Base-by-base conservation (phyloP, 306 rosid genomes). In the Luffa acutangula region DNA sequence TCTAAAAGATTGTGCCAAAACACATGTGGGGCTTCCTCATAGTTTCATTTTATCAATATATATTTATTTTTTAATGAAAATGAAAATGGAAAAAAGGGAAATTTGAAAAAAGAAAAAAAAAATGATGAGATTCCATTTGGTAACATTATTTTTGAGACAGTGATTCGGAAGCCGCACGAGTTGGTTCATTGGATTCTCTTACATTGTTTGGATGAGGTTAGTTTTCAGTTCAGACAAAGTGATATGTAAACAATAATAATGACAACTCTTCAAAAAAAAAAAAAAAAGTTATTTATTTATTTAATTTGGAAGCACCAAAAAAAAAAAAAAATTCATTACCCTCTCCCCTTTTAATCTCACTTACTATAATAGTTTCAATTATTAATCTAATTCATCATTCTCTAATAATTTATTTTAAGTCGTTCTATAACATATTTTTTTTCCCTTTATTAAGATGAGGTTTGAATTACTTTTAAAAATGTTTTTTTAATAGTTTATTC, bases 161-260 rank as follows among this genome's bases (percentile, higher is more conserved):
- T 33, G 63, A 52, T 52, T 31, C 33, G 13, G 33, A 75, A 75
- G 59, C 78, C 78, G 78, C 78, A 75, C 78, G 78, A 75, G 48
- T 75, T 33, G 21, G 20, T 74, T 75, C 78, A 75, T 75, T 51
- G 78, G 78, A 75, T 75, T 75, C 78, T 75, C 78, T 75, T 34
- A 4, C 48, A 17, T 34, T 52, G 33, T 75, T 75, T 75, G 78
- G 54, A 70, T 70, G 76, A 70, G 76, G 76, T 43, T 69, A 2
- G 34, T 70, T 43, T 43, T 65, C 11, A 70, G 0, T 21, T 13
- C 42, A 48, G 77, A 72, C 77, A 71, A 43, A 71, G 7, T 71
- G 10, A 45, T 45, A 71, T n/a, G 20, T 21, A 43, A 45, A 48
- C 31, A 49, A 49, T 13, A 74, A 74, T 46, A 25, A 49, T 25